Evolutionary conservation across 2,329 filamentous ascomycete species (phyloP), one percentile per base, ranked within the genome.

Genomic region (Hypomyces perniciosus): DNA sequence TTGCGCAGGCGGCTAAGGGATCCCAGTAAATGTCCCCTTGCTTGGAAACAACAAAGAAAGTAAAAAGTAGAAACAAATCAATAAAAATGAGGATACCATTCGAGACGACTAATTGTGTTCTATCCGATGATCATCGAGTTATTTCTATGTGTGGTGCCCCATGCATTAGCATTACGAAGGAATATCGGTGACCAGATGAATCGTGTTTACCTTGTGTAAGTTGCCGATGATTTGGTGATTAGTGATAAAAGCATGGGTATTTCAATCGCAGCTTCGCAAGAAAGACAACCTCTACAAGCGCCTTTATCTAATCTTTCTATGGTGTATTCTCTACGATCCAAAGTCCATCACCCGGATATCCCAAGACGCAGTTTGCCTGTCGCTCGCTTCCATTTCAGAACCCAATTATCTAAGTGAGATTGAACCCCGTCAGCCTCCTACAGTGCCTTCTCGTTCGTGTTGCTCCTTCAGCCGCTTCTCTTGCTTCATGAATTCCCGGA

Each of bases 401-500:
- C 20, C 20, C 7, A 12, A 12, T 12, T 7, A 5, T 12, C 40
- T 4, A 6, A 12, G 12, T 42, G 12, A 28, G 12, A 28, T 6
- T 10, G 26, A 4, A 28, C 3, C 40, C 13, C 34, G 3, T 48
- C 31, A 53, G 30, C 51, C 46, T 1, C 51, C 51, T 12, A 47
- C 4, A 6, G 51, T 47, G 7, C 77, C 73, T 50, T 83, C 81
- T 46, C 74, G 70, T 61, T 72, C 68, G 65, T 91, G 88, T 68
- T 82, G 86, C 67, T 88, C 77, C 68, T 89, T 92, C 54, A 99
- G 69, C 67, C 76, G 85, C 78, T 97, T 97, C 74, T 99, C 93
- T 54, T 86, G 90, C 74, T 86, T 90, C 92, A 99, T 97, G 63
- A 99, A 99, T 68, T 96, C 92, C 55, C 89, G 77, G 57, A 99